Base-by-base conservation (phyloP, 805 yeast genomes). In the Maudiozyma saulgeensis region DNA sequence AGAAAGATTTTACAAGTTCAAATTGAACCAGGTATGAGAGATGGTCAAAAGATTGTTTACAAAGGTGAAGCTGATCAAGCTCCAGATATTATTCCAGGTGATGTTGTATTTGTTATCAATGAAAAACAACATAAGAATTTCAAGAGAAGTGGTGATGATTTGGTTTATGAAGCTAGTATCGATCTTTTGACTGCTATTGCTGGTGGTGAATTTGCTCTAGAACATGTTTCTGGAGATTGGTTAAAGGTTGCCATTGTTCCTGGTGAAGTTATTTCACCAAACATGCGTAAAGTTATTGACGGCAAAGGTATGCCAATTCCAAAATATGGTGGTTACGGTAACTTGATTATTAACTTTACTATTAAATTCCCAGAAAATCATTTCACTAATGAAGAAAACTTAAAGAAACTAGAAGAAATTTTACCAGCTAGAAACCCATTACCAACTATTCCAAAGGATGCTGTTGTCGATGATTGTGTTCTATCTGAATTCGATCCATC, bases 271-370 rank as follows among this genome's bases (percentile, higher is more conserved):
- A 84, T 93, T 55, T 62, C 89, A 32, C 97, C 98, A 46, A 95
- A 87, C 55, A 67, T 74, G 41, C 73, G 82, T 60, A 90, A 88
- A 72, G 88, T 88, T 49, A 73, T 93, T 55, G 88, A 84, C 59
- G 87, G 82, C 61, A 90, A 91, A 71, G 99, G 99, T 81, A 93
- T 93, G 99, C 99, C 99, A 57, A 74, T 91, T 56, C 83, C 77
- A 71, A 82, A 93, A 71, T 83, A 79, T 66, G 96, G 96, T 67
- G 87, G 89, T 55, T 76, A 68, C 62, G 99, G 99, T 70, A 81
- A 88, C 72, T 77, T 93, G 73, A 80, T 87, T 61, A 73, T 93
- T 59, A 83, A 86, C 66, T 93, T 93, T 72, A 81, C 80, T 56
- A 78, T 93, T 62, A 88, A 85, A 66, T 93, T 93, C 87, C 99